Conservation (phyloP, 441 rosid species). For the Syzygium malaccense region DNA sequence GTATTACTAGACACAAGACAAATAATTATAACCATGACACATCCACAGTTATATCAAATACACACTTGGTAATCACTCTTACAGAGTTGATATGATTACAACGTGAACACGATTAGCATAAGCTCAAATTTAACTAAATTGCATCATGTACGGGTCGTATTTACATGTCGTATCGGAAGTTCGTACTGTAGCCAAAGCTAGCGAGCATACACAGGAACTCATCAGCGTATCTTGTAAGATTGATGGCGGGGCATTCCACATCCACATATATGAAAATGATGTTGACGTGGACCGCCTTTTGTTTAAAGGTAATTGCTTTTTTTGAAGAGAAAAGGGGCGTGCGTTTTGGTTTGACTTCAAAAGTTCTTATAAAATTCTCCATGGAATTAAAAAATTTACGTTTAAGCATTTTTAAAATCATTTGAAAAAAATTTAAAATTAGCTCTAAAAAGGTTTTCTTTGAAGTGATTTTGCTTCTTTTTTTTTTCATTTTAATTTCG, state of each 20-base stretch:
- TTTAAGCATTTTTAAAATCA: background rate
- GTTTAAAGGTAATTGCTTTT: background rate
- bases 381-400: background rate
- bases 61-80: background rate
- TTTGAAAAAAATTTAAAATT: background rate
- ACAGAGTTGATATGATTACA: background rate
- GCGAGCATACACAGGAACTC: background rate
- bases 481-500: background rate
- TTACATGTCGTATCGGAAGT: background rate
- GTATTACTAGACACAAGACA: background rate
- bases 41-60: background rate
- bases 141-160: background rate
- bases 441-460: background rate
- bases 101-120: background rate
- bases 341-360: background rate
- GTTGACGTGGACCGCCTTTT: background rate
- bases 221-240: background rate
- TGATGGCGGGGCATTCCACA: background rate
- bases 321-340: background rate
- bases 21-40: background rate
- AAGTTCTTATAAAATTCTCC: background rate
- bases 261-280: background rate
- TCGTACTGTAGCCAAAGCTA: background rate
- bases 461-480: background rate
- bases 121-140: background rate